Evolutionary conservation across 495 filamentous ascomycete species (phyloP), one percentile per base, ranked within the genome.

Genomic region (Neurospora discreta): DNA sequence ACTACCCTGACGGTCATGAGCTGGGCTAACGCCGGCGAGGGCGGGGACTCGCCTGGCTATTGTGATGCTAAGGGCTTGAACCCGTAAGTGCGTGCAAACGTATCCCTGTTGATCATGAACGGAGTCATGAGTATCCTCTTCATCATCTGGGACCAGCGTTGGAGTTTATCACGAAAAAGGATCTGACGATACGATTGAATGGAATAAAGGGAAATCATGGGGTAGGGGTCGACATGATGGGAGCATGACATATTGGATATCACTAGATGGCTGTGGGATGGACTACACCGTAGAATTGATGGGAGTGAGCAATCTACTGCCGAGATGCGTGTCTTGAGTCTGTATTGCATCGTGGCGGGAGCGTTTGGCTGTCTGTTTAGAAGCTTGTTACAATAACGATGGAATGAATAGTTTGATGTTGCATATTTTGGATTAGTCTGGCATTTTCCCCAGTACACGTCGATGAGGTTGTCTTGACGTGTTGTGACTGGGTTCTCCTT

Each of bases 1-100:
- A 98, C 94, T 1, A 81, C 85, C 10, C 81, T 98, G 74, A 98
- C 95, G 6, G 80, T 97, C 23, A 85, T 88, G 78, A 94, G 91
- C 80, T 99, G 95, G 95, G 86, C 90, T 0, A 80, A 69, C 69
- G 80, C 81, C 1, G 73, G 78, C 9, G 79, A 77, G 1, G 82
- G 80, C 39, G 78, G 81, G 0, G 72, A 73, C 5, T 71, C 79
- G 13, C 86, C 86, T 1, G 81, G 81, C 73, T 86, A 88, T 74
- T 88, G 86, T 68, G 84, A 87, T 36, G 67, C 40, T 3, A 83
- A 77, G 77, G 68, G 72, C 30, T 38, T 72, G 71, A 30, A 20
- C 16, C 10, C 13, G 44, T 44, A 43, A 69, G 1, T 20, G 18
- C 42, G 42, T n/a, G 7, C 44, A 58, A 58, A 23, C 46, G n/a